Base-by-base conservation (phyloP, 495 filamentous ascomycete species). In the Amphirosellinia nigrospora region DNA sequence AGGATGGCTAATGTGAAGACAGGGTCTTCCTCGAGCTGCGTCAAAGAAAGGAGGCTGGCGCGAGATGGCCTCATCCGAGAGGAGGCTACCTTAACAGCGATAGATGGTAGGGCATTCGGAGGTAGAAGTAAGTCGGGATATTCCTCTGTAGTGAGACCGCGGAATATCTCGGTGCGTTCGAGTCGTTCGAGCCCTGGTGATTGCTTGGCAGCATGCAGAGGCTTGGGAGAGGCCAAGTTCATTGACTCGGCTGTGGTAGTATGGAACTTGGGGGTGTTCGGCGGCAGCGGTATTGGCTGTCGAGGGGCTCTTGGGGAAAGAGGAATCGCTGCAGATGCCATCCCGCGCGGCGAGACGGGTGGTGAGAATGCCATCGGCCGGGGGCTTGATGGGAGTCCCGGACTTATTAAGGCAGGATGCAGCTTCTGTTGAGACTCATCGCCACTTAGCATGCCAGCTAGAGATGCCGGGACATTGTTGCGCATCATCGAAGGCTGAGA, bases 41-140 rank as follows among this genome's bases (percentile, higher is more conserved):
- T 89, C 28, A 89, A 74, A 19, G 87, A 91, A 74, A 97, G 78
- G 65, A 94, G 86, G 71, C 94, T 98, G 13, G 92, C 89, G 66
- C 95, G 85, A 1, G 94, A 97, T 26, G 96, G 96, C 73, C 91
- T 93, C 81, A 97, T 89, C n/a, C 96, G 88, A 64, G 95, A 98
- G 8, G 96, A 98, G 11, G 92, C 92, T 9, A 98, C 95, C 73
- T 85, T 91, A 32, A 97, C 90, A 72, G 92, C 88, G 71, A 98
- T 88, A 23, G 92, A 90, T 11, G 93, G 91, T 21, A 99, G 87
- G n/a, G 94, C 93, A 78, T 96, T 94, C 0, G 94, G 94, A n/a
- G 94, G 89, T 23, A 98, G 82, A 32, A 97, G 79, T 26, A 97
- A 84, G 58, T 91, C 90, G 10, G 94, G 93, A 76, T 94, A 94